A percentile compares a stretch with the other conserved stretches of the same genome.
phyloP scores from a whole-genome alignment of 192 early-diverging fungal species.

The Rhizophagus sp. region DNA sequence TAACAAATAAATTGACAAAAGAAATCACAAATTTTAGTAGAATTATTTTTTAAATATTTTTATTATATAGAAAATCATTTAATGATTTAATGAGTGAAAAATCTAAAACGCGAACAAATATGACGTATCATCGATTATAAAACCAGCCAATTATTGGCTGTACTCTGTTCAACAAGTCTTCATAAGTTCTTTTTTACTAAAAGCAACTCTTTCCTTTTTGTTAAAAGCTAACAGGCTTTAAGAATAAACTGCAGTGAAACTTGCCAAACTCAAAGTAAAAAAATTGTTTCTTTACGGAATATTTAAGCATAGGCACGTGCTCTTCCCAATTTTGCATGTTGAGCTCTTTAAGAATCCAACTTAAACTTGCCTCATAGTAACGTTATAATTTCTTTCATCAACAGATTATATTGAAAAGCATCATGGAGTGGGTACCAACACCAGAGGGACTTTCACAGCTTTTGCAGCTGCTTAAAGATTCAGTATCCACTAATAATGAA shows the following conservation, averaged over 20 bases:
- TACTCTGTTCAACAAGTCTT: background rate
- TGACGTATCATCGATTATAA: background rate
- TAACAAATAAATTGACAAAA: too few species aligned
- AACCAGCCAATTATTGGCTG: background rate
- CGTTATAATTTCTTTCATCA: too few species aligned
- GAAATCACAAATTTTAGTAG: too few species aligned
- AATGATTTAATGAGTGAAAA: too few species aligned
- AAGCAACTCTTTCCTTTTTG: background rate
- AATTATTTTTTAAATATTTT: too few species aligned
- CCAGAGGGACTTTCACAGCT: constrained; percentile 77
- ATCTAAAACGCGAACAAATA: background rate
- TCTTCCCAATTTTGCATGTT: background rate
- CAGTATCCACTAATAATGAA: constrained; percentile 67
- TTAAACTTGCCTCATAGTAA: background rate
- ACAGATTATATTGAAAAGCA: constrained; percentile 23
- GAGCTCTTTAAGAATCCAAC: background rate
- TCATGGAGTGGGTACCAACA: constrained; percentile 74
- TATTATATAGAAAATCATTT: too few species aligned
- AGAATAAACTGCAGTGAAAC: background rate
- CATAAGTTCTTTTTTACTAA: background rate
- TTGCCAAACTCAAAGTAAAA: background rate
- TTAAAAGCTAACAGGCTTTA: background rate
- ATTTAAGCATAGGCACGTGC: background rate
- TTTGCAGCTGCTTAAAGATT: constrained; percentile 72
- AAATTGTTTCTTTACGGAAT: background rate